Evolutionary conservation across 352 stramenopile genomes (phyloP).

Genomic region (Globisporangium nunn): DNA sequence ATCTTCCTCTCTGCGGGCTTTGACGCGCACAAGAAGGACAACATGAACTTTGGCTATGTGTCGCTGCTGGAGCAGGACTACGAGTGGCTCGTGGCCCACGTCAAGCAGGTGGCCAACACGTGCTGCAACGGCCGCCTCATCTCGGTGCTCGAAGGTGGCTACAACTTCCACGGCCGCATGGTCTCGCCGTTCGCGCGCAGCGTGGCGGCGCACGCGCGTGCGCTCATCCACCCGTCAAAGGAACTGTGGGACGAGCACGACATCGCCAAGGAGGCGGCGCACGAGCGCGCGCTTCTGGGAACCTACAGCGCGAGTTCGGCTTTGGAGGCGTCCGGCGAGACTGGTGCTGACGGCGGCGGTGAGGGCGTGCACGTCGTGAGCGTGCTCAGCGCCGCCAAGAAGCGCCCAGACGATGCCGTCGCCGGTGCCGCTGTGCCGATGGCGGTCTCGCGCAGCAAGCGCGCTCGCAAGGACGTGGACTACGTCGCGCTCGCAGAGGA

Average conservation of each 20-base stretch:
- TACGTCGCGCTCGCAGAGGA: slow-evolving; percentile 62
- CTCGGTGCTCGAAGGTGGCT: slow-evolving; percentile 81
- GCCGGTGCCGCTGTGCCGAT: neutral
- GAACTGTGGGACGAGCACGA: slow-evolving; percentile 38
- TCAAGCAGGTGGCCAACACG: slow-evolving; percentile 70
- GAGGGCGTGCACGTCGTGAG: slow-evolving; percentile 1
- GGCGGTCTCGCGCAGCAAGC: slow-evolving; percentile 31
- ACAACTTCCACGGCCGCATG: slow-evolving; percentile 83
- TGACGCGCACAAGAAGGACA: slow-evolving; percentile 73
- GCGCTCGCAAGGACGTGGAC: slow-evolving; percentile 49
- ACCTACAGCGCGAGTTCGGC: slow-evolving; percentile 25
- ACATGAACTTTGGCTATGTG: slow-evolving; percentile 76
- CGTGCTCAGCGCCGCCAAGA: slow-evolving; percentile 21
- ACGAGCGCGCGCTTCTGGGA: slow-evolving; percentile 41
- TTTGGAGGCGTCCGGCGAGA: too few relatives aligned
- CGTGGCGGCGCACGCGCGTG: slow-evolving; percentile 60
- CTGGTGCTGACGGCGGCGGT: neutral
- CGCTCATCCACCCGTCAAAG: slow-evolving; percentile 40
- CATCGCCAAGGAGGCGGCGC: slow-evolving; percentile 39
- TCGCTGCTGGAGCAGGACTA: slow-evolving; percentile 79
- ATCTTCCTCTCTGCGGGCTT: slow-evolving; percentile 83
- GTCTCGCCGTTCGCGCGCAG: slow-evolving; percentile 76
- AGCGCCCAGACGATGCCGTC: slow-evolving; percentile 11
- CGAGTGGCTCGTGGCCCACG: slow-evolving; percentile 68
- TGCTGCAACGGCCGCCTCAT: slow-evolving; percentile 70